Evolutionary conservation across 768 basidiomycete species (phyloP), one percentile per base, ranked within the genome.

Genomic region (Hirschioporus abietinus): DNA sequence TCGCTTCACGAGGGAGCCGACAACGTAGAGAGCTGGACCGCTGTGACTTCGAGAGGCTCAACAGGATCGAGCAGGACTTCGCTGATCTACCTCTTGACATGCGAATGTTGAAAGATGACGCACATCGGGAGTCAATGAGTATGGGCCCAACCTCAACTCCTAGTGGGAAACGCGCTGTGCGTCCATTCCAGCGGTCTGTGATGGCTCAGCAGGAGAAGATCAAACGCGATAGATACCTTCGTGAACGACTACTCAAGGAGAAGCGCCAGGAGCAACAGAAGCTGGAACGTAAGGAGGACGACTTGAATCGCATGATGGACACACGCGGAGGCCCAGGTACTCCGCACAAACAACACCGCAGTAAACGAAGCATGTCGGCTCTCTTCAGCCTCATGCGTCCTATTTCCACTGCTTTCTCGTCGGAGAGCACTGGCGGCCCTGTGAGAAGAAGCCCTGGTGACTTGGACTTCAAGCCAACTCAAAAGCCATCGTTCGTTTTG

Each of bases 321-420:
- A 75, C 77, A 5, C 83, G 86, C 60, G 85, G 84, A 66, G 79
- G 82, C 66, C 75, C 80, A 0, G 74, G 81, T 4, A 79, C 77
- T n/a, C 68, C 72, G 30, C 85, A 86, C 72, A 91, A 92, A 76
- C 88, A 89, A 66, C 90, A 92, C 68, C 83, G 91, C n/a, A 87
- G 89, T 76, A 93, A 93, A 83, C 91, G 92, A 78, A 93, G 91
- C 79, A 90, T 93, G 81, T 81, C 88, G 0, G 89, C 90, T 5
- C 90, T 94, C 76, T 83, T 93, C 77, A 89, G 87, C 71, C 82
- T 93, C 78, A 93, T 93, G 88, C 84, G 92, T n/a, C 93, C 92
- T 1, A 88, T 93, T 64, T 95, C 93, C 18, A 93, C 87, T 68
- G 93, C 93, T 1, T 94, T 94, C 72, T 87, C 87, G 23, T 85